Evolutionary conservation across 202 grass and related monocot genomes (phyloP).

Genomic region (Setaria italica): DNA sequence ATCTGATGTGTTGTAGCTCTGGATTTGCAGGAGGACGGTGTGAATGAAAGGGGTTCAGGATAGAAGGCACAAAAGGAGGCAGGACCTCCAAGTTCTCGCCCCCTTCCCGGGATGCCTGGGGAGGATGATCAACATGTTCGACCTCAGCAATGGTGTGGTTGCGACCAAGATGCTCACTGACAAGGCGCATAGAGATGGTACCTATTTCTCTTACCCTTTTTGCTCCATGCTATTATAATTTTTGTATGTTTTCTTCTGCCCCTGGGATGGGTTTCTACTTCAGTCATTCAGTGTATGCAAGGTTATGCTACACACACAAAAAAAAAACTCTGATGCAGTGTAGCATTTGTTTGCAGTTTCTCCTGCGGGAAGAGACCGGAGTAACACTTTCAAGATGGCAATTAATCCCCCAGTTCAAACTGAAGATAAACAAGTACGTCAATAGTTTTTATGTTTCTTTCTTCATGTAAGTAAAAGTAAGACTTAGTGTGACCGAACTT

Average conservation of each 20-base stretch:
- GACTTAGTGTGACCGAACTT: not conserved
- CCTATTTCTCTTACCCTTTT: not conserved
- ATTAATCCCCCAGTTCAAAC: slow-evolving; percentile 39
- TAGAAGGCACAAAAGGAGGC: slow-evolving; percentile 59
- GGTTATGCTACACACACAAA: not conserved
- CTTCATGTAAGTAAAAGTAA: not conserved
- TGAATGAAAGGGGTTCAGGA: slow-evolving; percentile 71
- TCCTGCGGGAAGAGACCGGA: slow-evolving; percentile 49
- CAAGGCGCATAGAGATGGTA: slow-evolving; percentile 84
- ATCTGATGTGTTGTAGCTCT: not conserved
- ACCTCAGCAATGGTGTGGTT: slow-evolving; percentile 70
- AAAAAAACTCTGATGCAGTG: slow-evolving; percentile 17
- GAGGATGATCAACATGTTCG: slow-evolving; percentile 81
- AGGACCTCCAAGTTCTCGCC: slow-evolving; percentile 67
- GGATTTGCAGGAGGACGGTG: slow-evolving; percentile 37
- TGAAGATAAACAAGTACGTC: slow-evolving; percentile 62
- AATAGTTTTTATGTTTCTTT: not conserved
- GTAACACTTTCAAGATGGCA: slow-evolving; percentile 41
- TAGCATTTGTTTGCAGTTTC: slow-evolving; percentile 42
- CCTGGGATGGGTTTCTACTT: not conserved
- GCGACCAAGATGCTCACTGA: slow-evolving; percentile 84
- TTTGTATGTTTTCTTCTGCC: not conserved
- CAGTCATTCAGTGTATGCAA: not conserved
- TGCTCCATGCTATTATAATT: not conserved
- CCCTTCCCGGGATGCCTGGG: slow-evolving; percentile 75